Conservation (phyloP, 176 grass and related monocot genomes). For the Zoysia japonica region DNA sequence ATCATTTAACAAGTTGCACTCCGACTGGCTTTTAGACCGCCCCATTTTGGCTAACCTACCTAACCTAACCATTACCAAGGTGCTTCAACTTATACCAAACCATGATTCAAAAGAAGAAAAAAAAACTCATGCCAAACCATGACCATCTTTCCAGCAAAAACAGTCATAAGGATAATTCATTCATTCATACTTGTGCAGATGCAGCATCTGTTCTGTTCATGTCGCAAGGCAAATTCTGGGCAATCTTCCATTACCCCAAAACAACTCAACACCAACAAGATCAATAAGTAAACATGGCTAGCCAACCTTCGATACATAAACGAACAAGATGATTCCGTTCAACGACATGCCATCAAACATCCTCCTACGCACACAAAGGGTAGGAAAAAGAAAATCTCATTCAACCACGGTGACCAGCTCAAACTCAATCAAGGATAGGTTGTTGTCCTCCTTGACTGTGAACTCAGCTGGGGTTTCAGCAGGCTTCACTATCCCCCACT, state of each 20-base stretch:
- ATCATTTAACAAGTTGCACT: slow-evolving; percentile 11
- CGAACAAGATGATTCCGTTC: neutral
- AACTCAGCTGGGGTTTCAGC: slow-evolving; percentile 43
- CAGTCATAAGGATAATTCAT: neutral
- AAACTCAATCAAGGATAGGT: slow-evolving; percentile 58
- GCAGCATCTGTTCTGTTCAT: neutral
- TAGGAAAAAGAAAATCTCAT: neutral
- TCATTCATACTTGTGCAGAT: neutral
- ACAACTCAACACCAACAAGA: neutral
- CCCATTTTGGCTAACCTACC: neutral
- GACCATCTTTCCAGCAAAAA: too few species aligned
- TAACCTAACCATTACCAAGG: neutral
- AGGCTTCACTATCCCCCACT: slow-evolving; percentile 47
- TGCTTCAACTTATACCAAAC: neutral
- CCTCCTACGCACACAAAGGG: neutral
- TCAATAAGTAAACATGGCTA: slow-evolving; percentile 9
- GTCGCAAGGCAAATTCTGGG: neutral
- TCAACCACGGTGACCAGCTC: slow-evolving; percentile 51
- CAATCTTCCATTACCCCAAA: neutral
- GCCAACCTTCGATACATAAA: neutral
- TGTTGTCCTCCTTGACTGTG: slow-evolving; percentile 54
- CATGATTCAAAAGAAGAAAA: neutral
- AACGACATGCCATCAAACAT: neutral
- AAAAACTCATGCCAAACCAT: neutral
- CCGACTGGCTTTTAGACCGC: neutral